phyloP scores from a whole-genome alignment of 1,284 basidiomycete genomes.

The Trichosporon coremiiforme region DNA sequence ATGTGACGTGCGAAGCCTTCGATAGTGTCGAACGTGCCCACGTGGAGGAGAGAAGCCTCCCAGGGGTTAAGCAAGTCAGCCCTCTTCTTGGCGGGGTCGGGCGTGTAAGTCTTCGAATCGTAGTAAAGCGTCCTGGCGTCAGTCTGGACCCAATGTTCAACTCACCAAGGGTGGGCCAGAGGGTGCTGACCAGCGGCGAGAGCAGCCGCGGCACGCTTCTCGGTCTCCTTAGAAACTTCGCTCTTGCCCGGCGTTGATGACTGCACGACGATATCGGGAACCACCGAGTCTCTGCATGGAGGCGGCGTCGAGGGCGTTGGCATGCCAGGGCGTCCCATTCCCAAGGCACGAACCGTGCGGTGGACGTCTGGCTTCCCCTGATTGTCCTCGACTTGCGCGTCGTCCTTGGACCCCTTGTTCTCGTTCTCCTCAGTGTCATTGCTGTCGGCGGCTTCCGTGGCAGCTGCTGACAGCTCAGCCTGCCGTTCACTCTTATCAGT shows the following conservation, averaged over 20 bases:
- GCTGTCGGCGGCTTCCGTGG: not conserved
- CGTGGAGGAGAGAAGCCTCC: constrained; percentile 72
- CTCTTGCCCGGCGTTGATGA: constrained; percentile 14
- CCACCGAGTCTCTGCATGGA: not conserved
- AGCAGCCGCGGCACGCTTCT: not conserved
- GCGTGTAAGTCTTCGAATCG: constrained; percentile 75
- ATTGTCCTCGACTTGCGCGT: not conserved
- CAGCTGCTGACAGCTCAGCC: not conserved
- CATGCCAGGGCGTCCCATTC: constrained; percentile 2
- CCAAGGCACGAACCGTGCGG: constrained; percentile 2
- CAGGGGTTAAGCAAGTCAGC: constrained; percentile 39
- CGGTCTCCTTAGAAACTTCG: not conserved
- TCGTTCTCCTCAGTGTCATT: not conserved
- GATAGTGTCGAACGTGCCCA: constrained; percentile 77
- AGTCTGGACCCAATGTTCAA: constrained; percentile 27
- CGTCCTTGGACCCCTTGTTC: not conserved
- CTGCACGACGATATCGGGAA: constrained; percentile 13
- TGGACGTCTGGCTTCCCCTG: not conserved
- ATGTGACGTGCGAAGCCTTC: constrained; percentile 91
- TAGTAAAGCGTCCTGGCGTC: constrained; percentile 77
- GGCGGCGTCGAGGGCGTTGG: not conserved
- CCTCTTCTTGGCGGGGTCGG: constrained; percentile 55
- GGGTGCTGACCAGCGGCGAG: constrained; percentile 65
- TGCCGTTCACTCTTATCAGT: not conserved
- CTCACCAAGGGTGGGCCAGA: constrained; percentile 77